phyloP scores from a whole-genome alignment of 768 basidiomycete genomes.

The Boletus patriciae region DNA sequence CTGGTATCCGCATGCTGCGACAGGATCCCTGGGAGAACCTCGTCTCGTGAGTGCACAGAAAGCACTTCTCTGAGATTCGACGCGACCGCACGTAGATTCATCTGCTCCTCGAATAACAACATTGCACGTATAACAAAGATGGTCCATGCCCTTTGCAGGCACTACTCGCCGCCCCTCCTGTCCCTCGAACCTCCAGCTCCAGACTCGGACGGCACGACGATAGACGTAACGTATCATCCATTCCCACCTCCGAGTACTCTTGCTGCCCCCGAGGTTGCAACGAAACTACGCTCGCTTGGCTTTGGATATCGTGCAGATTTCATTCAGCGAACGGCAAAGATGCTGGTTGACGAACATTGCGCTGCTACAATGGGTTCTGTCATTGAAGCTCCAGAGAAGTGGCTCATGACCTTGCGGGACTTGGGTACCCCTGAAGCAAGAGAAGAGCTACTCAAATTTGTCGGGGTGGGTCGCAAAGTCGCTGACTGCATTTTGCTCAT shows the following conservation, averaged over 20 bases:
- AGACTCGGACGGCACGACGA: conserved; percentile 32
- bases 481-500: conserved; percentile 94
- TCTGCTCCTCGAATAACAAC: conserved; percentile 97
- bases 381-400: conserved; percentile 55
- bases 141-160: conserved; percentile 77
- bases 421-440: conserved; percentile 59
- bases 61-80: conserved; percentile 7
- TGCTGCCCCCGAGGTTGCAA: conserved; percentile 53
- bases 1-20: conserved; percentile 82
- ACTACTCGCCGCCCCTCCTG: conserved; percentile 72
- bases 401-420: conserved; percentile 56
- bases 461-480: conserved; percentile 95
- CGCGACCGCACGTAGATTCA: conserved; percentile 61
- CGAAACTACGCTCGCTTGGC: conserved; percentile 73
- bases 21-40: conserved; percentile 98
- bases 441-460: conserved; percentile 72
- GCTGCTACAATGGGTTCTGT: background rate
- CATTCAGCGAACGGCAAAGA: conserved; percentile 79
- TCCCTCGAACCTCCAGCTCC: conserved; percentile 39
- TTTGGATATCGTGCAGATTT: conserved; percentile 96
- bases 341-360: conserved; percentile 63
- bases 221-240: conserved; percentile 58
- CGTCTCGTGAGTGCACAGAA: conserved; percentile 66
- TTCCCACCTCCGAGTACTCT: conserved; percentile 82
- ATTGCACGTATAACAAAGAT: conserved; percentile 93